Percentiles rank a stretch among this genome's conserved stretches.
Evolutionary conservation across 192 early-diverging fungal genomes (phyloP).

Genomic region (Endogone sp.): DNA sequence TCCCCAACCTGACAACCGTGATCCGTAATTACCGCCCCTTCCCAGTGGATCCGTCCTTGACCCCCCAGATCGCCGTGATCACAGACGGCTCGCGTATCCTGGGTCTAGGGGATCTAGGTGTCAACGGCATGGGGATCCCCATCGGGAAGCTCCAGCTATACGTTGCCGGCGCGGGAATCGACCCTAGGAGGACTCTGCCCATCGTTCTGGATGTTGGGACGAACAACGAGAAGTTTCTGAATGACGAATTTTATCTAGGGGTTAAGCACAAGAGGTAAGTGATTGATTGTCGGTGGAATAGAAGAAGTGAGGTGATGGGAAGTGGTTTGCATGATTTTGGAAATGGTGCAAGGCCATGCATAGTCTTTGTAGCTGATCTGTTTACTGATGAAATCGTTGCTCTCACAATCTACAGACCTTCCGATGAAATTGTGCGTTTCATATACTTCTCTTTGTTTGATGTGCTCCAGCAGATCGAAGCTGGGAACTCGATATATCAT

Average conservation of each 20-base stretch:
- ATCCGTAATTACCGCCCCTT: constrained; percentile 75
- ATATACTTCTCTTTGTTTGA: not conserved
- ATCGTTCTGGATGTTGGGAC: constrained; percentile 92
- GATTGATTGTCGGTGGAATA: constrained; percentile 41
- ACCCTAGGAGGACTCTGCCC: constrained; percentile 83
- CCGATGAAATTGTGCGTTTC: not conserved
- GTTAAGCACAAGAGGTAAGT: constrained; percentile 64
- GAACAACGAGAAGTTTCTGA: constrained; percentile 74
- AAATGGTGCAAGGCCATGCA: constrained; percentile 4
- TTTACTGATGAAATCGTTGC: not conserved
- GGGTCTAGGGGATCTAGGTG: constrained; percentile 91
- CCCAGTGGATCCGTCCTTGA: constrained; percentile 45
- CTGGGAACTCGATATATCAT: too few relatives aligned
- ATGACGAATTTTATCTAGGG: constrained; percentile 91
- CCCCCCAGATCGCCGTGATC: constrained; percentile 87
- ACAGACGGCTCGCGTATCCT: constrained; percentile 94
- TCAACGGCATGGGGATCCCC: constrained; percentile 95
- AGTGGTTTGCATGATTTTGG: not conserved
- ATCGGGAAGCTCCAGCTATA: constrained; percentile 95
- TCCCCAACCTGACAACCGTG: constrained; percentile 70
- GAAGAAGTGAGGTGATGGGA: constrained; percentile 11
- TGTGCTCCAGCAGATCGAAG: too few relatives aligned
- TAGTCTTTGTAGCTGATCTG: constrained; percentile 1
- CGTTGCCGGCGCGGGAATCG: constrained; percentile 79
- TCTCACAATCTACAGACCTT: constrained; percentile 5